These are phyloP conservation scores for Solanum gandarillasii DNA, from an alignment of 257 asterid species.

Conservation along the genomic window DNA sequence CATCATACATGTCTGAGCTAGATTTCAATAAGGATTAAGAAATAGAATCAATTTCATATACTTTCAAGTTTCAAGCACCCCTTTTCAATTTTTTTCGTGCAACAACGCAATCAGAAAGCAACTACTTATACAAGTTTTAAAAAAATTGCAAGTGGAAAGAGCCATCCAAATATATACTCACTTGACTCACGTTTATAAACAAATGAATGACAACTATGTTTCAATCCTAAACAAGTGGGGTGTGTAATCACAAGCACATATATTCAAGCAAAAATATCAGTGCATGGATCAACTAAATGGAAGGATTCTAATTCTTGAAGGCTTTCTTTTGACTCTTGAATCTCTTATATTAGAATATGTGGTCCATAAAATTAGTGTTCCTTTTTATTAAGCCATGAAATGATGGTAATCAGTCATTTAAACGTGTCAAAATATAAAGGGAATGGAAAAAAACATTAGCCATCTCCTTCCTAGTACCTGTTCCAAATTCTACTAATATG, in stretches of 20 bases:
- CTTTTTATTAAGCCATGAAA: neutral
- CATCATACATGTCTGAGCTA: too few species aligned
- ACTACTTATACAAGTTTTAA: too few species aligned
- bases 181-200: neutral
- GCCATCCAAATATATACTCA: neutral
- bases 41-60: too few species aligned
- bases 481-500: neutral
- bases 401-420: too few species aligned
- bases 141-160: too few species aligned
- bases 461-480: neutral
- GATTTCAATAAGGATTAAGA: too few species aligned
- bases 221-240: neutral
- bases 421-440: too few species aligned
- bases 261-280: neutral
- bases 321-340: neutral
- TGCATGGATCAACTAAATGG: neutral
- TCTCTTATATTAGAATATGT: neutral
- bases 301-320: neutral
- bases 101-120: too few species aligned
- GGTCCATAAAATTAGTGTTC: neutral
- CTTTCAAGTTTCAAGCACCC: too few species aligned
- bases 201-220: neutral
- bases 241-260: neutral
- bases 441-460: neutral
- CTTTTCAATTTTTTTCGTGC: too few species aligned